Evolutionary conservation across 208 protist genomes (phyloP).

Genomic region (Crithidia fasciculata): DNA sequence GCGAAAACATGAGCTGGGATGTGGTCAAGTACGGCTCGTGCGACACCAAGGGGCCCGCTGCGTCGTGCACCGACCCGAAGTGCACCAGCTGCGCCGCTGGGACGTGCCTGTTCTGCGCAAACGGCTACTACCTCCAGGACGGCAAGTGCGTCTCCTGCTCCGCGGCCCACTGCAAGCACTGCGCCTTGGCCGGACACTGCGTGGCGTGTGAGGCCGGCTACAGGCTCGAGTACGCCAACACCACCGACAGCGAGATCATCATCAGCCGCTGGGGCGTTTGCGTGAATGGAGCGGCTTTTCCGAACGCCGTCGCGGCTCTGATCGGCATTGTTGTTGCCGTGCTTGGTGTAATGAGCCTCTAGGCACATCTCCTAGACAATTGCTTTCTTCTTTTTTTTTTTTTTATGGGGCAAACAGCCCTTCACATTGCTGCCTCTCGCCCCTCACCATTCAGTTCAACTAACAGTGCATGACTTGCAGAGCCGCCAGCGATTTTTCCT

Average conservation of each 20-base stretch:
- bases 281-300: neutral
- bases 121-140: conserved; percentile 17
- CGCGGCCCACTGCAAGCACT: conserved; percentile 11
- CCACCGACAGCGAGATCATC: neutral
- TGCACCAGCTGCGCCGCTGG: conserved; percentile 18
- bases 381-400: too few species aligned
- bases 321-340: neutral
- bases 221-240: neutral
- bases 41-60: neutral
- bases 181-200: conserved; percentile 1
- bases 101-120: conserved; percentile 1
- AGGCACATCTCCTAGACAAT: too few species aligned
- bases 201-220: conserved; percentile 12
- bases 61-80: conserved; percentile 2
- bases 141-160: conserved; percentile 15
- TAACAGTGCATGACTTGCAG: too few species aligned
- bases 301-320: neutral
- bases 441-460: too few species aligned
- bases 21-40: conserved; percentile 2
- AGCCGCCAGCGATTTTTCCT: too few species aligned
- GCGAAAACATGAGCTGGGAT: neutral
- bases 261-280: conserved; percentile 14
- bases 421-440: too few species aligned
- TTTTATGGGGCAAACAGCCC: too few species aligned
- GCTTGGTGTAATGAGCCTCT: too few species aligned